Base-by-base conservation (phyloP, 257 asterid species). In the Plantago ovata region DNA sequence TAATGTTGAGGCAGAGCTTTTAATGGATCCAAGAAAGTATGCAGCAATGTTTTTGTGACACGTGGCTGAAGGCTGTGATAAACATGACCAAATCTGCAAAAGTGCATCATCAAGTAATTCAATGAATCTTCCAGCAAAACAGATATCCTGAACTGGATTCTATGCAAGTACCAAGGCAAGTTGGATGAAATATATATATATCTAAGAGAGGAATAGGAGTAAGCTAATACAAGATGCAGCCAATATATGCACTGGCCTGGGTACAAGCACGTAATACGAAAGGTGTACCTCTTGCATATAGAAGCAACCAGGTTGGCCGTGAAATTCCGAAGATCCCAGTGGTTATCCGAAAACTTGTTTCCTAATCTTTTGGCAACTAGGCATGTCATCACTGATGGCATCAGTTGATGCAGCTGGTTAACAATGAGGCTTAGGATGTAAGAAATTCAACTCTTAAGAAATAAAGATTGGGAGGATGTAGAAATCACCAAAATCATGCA, bases 301-400 rank as follows among this genome's bases (percentile, higher is more conserved):
- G 86, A 79, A 66, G 94, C 91, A 75, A 84, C 84, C 79, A 93
- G 76, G 66, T 77, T 79, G 60, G 95, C 94, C 3, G 96, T 79
- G 77, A 89, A 86, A 68, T 84, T 80, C 68, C 99, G 78, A 52
- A 93, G 95, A 57, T 79, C 89, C 99, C 97, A 93, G 56, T 93
- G 99, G 70, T 84, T 79, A 80, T 93, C 95, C 2, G 92, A 80
- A 63, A 82, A 53, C 58, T 78, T 86, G 74, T 80, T 86, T 47
- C 99, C 97, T 71, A 93, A 66, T 69, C 85, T 79, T 74, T 78
- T 93, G 11, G 95, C 96, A 56, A 93, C 97, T 66, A 93, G 79
- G 79, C 99, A 93, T 11, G 99, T 89, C 96, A 89, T 75, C 69
- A 93, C 96, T 45, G 96, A 81, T 60, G 99, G 99, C 97, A 93